Evolutionary conservation across 106 monocot genomes (phyloP), one percentile per base, ranked within the genome.

Genomic region (Dendrobium chrysotoxum): DNA sequence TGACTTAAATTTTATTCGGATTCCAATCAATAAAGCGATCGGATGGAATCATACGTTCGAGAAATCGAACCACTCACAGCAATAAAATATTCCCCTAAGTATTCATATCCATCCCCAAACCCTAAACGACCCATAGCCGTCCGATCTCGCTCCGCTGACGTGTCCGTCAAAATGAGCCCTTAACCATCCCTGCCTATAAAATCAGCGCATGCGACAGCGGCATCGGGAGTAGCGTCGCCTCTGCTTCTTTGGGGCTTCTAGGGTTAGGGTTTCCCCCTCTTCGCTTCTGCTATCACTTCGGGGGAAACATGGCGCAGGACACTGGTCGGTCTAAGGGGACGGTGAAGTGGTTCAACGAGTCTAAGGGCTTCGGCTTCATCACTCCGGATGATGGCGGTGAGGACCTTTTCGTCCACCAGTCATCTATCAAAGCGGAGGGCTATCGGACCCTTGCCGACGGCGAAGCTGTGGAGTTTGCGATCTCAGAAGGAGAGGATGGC

Each of bases 321-420:
- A 39, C n/a, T 4, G 78, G 28, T 47, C 76, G 76, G 26, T 40
- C 7, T 23, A 76, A 76, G 47, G 76, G 76, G 4, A 47, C 76
- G 3, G 76, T 76, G 46, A 76, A 47, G 12, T 76, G 76, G 76
- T 76, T 76, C 47, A 40, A 76, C 76, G 76, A 20, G 15, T 26
- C 26, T 2, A 76, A 47, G 76, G 76, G 76, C 11, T 76, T 76
- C 47, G 76, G 76, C 3, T 76, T 76, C 76, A 76, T 76, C 23
- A 76, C 76, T 2, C 76, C 76, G 13, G 76, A 76, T 26, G 76
- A 76, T 10, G 76, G 76, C 16, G 47, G 47, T 0, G 76, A 76
- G 26, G 76, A 76, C 28, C 47, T 76, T 12, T 76, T 76, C 76
- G 76, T 76, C 5, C 76, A 76, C 47, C 47, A 76, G 44, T 76